Percentiles rank a stretch among this genome's conserved stretches.
Evolutionary conservation across 2,329 filamentous ascomycete genomes (phyloP).

Genomic region (Coniella lustricola): DNA sequence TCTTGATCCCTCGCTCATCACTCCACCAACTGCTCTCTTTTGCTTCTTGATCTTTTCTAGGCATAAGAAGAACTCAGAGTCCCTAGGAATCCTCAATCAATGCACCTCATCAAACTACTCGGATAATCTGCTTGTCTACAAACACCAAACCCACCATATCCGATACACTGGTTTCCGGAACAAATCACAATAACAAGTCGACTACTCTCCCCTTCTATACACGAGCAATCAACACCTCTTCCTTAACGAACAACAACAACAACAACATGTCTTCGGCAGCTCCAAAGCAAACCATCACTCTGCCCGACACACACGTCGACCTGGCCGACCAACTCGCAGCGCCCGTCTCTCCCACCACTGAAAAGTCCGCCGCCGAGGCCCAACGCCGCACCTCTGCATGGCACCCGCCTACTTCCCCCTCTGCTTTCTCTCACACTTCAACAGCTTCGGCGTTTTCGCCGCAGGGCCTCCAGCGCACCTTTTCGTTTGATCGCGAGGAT

Average conservation of each 20-base stretch:
- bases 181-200: no score
- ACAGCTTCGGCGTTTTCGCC: background rate
- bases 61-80: no score
- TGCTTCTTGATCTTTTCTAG: no score
- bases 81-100: no score
- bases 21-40: no score
- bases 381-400: conserved; percentile 33
- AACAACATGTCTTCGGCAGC: conserved; percentile 8
- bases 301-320: conserved; percentile 15
- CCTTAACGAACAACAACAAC: background rate
- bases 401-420: conserved; percentile 30
- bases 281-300: conserved; percentile 8
- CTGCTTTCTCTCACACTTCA: background rate
- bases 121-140: no score
- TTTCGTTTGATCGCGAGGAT: conserved; percentile 49
- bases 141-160: no score
- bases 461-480: conserved; percentile 39
- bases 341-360: conserved; percentile 16
- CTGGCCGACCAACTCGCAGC: conserved; percentile 18
- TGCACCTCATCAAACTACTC: no score
- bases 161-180: background rate
- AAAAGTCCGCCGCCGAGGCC: conserved; percentile 22
- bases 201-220: background rate
- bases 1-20: no score
- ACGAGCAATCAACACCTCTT: background rate